Evolutionary conservation across 495 filamentous ascomycete species (phyloP).

Genomic region (Podospora pseudocomata): DNA sequence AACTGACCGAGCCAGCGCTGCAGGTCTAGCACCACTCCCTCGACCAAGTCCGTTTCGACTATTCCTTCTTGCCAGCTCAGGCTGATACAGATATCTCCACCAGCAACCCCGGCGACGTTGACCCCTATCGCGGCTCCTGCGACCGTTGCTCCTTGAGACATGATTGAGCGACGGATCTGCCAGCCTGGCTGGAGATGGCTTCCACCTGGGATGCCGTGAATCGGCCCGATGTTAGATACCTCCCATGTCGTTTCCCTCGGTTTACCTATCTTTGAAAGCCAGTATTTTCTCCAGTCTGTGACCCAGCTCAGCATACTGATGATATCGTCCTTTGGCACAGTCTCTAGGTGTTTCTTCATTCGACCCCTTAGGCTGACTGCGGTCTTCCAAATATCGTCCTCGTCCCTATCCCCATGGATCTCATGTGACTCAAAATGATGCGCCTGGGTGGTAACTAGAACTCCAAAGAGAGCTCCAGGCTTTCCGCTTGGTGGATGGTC

Average conservation of each 20-base stretch:
- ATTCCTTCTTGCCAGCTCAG: constrained; percentile 34
- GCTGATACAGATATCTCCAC: constrained; percentile 26
- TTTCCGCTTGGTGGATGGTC: constrained; percentile 5
- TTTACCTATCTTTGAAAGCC: constrained; percentile 28
- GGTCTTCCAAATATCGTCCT: constrained; percentile 26
- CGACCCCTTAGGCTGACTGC: constrained; percentile 24
- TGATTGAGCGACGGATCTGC: constrained; percentile 31
- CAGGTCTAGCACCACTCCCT: constrained; percentile 31
- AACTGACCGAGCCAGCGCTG: constrained; percentile 25
- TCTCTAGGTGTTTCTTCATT: constrained; percentile 20
- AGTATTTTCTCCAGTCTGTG: constrained; percentile 29
- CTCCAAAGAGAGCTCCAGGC: constrained; percentile 22
- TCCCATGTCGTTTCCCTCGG: constrained; percentile 28
- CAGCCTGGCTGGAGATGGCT: constrained; percentile 16
- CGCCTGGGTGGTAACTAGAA: constrained; percentile 27
- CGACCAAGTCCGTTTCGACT: constrained; percentile 25
- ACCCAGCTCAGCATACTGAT: constrained; percentile 32
- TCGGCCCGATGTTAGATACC: constrained; percentile 35
- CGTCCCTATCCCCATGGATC: constrained; percentile 20
- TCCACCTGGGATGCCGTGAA: constrained; percentile 9
- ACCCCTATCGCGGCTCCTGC: constrained; percentile 29
- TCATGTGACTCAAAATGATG: constrained; percentile 24
- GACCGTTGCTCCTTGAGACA: constrained; percentile 35
- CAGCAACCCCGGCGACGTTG: constrained; percentile 30
- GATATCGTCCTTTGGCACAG: constrained; percentile 32